Evolutionary conservation across 768 basidiomycete genomes (phyloP).

Genomic region (Lentinula raphanica): DNA sequence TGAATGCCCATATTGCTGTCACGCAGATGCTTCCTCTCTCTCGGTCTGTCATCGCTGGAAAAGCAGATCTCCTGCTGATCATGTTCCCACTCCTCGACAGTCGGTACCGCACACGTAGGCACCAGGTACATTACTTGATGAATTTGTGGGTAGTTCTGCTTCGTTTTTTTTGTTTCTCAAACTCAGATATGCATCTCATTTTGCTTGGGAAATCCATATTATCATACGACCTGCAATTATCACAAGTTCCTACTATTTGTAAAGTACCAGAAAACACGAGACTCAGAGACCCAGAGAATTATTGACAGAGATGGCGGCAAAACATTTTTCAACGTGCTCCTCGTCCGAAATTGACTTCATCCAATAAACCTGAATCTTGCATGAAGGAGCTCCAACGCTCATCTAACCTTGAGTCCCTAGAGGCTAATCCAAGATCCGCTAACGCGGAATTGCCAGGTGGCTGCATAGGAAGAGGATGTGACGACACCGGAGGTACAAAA

Average conservation of each 20-base stretch:
- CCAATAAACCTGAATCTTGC: conserved; percentile 45
- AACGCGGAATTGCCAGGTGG: conserved; percentile 35
- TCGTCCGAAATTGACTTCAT: conserved; percentile 22
- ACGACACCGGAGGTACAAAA: background rate
- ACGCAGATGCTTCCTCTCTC: too few species aligned
- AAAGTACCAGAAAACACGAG: background rate
- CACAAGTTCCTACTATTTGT: background rate
- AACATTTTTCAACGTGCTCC: background rate
- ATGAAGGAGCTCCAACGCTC: conserved; percentile 60
- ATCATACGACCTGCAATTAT: background rate
- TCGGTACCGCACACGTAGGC: too few species aligned
- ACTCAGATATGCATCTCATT: too few species aligned
- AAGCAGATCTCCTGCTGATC: too few species aligned
- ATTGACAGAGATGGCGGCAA: too few species aligned
- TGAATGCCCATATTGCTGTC: too few species aligned
- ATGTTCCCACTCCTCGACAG: too few species aligned
- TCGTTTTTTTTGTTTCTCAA: too few species aligned
- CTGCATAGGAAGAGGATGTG: background rate
- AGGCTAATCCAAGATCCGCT: conserved; percentile 55
- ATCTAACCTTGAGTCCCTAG: conserved; percentile 48
- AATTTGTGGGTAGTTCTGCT: too few species aligned
- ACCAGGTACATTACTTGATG: too few species aligned
- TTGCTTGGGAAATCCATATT: background rate
- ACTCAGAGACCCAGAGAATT: too few species aligned
- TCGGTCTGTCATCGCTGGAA: too few species aligned